A percentile compares a stretch with the other conserved stretches of the same genome.
Evolutionary conservation across 2,329 filamentous ascomycete genomes (phyloP).

Genomic region (Trichoderma simmonsii): DNA sequence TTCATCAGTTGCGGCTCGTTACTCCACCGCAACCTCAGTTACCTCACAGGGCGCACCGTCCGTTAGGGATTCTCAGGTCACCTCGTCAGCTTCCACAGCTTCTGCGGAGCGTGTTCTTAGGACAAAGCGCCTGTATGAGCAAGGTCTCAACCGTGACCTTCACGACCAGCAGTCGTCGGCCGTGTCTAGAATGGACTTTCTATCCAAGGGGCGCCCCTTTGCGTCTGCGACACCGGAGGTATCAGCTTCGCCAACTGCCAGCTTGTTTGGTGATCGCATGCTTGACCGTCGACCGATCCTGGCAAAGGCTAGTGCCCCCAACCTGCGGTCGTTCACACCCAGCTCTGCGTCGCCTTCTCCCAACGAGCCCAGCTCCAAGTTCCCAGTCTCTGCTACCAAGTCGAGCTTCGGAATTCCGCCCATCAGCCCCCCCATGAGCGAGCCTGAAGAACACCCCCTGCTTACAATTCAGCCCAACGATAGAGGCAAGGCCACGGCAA

Average conservation of each 20-base stretch:
- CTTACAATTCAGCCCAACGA: constrained; percentile 73
- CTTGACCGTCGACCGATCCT: constrained; percentile 45
- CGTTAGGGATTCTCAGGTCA: constrained; percentile 48
- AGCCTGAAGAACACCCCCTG: constrained; percentile 62
- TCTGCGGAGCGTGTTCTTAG: constrained; percentile 64
- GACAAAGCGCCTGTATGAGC: constrained; percentile 75
- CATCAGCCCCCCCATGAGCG: constrained; percentile 60
- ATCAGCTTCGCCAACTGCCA: constrained; percentile 46
- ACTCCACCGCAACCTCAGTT: constrained; percentile 85
- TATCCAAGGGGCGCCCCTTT: constrained; percentile 61
- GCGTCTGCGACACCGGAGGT: constrained; percentile 51
- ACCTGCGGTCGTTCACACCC: constrained; percentile 59
- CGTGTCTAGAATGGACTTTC: constrained; percentile 73
- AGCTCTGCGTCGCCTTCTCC: constrained; percentile 24
- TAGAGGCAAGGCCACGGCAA: constrained; percentile 74
- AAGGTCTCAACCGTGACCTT: constrained; percentile 72
- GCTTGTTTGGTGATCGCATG: constrained; percentile 45
- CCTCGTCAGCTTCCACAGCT: constrained; percentile 37
- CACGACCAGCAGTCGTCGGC: constrained; percentile 77
- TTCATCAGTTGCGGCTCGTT: constrained; percentile 61
- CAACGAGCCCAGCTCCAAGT: constrained; percentile 38
- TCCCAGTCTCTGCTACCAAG: constrained; percentile 33
- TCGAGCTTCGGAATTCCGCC: constrained; percentile 36
- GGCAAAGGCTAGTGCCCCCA: constrained; percentile 64
- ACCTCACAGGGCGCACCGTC: constrained; percentile 62